Evolutionary conservation across 1,284 basidiomycete species (phyloP).

Genomic region (Somion occarium): DNA sequence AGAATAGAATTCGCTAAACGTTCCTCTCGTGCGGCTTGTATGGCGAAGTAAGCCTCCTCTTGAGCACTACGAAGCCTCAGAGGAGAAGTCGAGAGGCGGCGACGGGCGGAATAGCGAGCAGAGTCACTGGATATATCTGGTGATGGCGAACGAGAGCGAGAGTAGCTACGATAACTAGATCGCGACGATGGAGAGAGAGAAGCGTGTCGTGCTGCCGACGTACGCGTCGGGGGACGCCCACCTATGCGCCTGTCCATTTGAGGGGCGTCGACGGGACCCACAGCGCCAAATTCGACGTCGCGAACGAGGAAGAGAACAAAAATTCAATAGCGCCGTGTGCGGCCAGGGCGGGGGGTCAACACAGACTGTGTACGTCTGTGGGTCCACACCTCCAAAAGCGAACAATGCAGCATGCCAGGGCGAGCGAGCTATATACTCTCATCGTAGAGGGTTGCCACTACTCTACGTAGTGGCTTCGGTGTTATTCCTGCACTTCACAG

Average conservation of each 20-base stretch:
- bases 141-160: conserved; percentile 1
- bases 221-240: conserved; percentile 3
- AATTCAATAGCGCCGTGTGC: conserved; percentile 3
- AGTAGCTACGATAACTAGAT: not conserved
- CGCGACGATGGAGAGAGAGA: not conserved
- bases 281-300: conserved; percentile 9
- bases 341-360: conserved; percentile 2
- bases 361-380: conserved; percentile 7
- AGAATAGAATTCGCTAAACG: conserved; percentile 15
- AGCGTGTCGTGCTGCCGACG: conserved; percentile 1
- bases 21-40: conserved; percentile 11
- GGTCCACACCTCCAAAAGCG: conserved; percentile 5
- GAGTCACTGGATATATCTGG: conserved; percentile 1
- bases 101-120: not conserved
- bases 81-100: not conserved
- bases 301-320: conserved; percentile 5
- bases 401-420: not conserved
- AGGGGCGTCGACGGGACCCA: conserved; percentile 7
- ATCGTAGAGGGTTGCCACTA: not conserved
- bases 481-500: not conserved
- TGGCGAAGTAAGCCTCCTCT: conserved; percentile 12
- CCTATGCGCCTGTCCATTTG: not conserved
- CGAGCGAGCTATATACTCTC: not conserved
- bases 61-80: not conserved
- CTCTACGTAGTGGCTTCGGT: not conserved